These are phyloP conservation scores for Scenedesmus sp. DNA, from an alignment of 163 green algal genomes.

Conservation along the genomic window DNA sequence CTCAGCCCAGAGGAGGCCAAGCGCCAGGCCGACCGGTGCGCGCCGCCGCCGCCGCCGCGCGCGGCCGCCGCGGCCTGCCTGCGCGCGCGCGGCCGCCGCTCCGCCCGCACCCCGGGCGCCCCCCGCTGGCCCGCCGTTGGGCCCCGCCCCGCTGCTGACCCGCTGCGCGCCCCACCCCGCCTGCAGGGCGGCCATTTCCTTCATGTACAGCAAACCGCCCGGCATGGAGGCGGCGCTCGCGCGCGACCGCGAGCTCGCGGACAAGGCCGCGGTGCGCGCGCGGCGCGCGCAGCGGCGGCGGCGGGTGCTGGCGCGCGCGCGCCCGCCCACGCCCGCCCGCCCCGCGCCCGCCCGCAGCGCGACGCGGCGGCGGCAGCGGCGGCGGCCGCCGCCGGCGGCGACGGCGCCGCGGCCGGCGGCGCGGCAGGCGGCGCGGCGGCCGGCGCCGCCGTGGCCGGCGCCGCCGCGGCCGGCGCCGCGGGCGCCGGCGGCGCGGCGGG, in stretches of 20 bases:
- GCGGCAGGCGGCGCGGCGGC: background rate
- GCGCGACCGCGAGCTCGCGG: conserved; percentile 49
- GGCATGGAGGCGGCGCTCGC: conserved; percentile 66
- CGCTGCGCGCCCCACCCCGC: background rate
- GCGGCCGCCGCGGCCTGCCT: background rate
- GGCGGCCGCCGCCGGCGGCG: background rate
- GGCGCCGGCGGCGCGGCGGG: conserved; percentile 9
- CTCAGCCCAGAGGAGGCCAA: conserved; percentile 66
- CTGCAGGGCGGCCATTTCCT: conserved; percentile 56
- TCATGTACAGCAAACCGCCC: conserved; percentile 76
- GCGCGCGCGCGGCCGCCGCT: background rate
- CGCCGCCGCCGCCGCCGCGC: background rate
- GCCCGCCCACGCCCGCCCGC: background rate
- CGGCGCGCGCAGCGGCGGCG: background rate
- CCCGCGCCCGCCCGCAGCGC: background rate
- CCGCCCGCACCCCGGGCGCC: background rate
- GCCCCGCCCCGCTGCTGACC: background rate
- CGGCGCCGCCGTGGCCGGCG: background rate
- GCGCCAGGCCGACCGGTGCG: conserved; percentile 58
- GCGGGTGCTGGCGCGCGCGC: background rate
- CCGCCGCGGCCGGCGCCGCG: conserved; percentile 9
- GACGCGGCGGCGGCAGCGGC: conserved; percentile 16
- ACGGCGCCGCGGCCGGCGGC: no score
- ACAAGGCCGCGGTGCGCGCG: conserved; percentile 5
- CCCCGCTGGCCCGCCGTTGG: background rate